Base-by-base conservation (phyloP, 1,139 yeast species). In the Nematodospora anomalae region DNA sequence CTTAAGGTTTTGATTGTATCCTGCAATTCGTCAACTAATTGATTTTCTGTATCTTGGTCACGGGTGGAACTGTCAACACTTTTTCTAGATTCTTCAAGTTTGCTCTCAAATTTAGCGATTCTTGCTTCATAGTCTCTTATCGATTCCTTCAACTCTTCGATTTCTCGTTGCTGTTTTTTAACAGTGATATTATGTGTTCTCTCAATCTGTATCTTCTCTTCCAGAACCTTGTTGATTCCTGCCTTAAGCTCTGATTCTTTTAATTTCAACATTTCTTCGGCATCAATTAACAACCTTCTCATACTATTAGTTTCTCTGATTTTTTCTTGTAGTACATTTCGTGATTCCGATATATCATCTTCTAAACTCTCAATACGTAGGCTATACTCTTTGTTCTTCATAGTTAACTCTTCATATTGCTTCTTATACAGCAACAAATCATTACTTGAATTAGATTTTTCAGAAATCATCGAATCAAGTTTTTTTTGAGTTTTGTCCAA, bases 301-400 rank as follows among this genome's bases (percentile, higher is more conserved):
- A 88, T 75, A 0, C 88, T 80, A 3, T 81, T 69, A 0, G 89
- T 71, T 59, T 92, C 97, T 33, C 90, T 70, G 1, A 83, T 79
- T 44, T 95, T 76, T 47, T 89, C 96, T 51, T 83, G 92, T 6
- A 90, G 62, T 57, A 80, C 70, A 30, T 76, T 74, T 43, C 88
- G 76, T 4, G 86, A 69, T 41, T 90, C 97, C 7, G 76, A 67
- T 11, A 90, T 60, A 51, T 90, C 96, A 41, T 88, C 96, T 48
- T 86, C 90, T 33, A 90, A 59, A 3, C 79, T 74, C 41, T 86
- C 92, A 20, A 77, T 67, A 44, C 77, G 73, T 37, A 69, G 67
- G 23, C 71, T 70, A 3, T 80, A 67, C 49, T 90, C 97, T 44
- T 76, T 76, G 23, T 82, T 62, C 37, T 83, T 79, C 74, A 83